Base-by-base conservation (phyloP, 148 eudicot genomes). In the Cornus kousa region DNA sequence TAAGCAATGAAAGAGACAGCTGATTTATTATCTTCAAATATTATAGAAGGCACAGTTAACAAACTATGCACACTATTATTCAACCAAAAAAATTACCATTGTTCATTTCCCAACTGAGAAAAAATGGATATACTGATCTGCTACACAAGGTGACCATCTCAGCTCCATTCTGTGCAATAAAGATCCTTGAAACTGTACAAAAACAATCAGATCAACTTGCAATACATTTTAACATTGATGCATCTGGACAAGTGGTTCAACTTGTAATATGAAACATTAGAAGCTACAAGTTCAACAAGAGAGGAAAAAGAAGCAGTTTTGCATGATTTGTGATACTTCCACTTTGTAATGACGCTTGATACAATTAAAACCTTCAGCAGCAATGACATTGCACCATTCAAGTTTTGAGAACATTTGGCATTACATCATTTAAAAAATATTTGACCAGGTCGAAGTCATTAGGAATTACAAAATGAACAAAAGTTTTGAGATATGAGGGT, bases 101-200 rank as follows among this genome's bases (percentile, higher is more conserved):
- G 59, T 74, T 43, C 46, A 74, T 20, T 32, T 33, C 24, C 76
- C 19, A 74, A 31, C 39, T 53, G 7, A 55, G 2, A 16, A 53
- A 28, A 28, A n/a, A 53, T 16, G 17, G 31, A 31, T 16, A 5
- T 67, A 17, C 16, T 17, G 48, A 33, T 73, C 64, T 32, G 76
- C 67, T 28, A 23, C 67, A 32, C 43, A 19, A 59, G 67, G 67
- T 50, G 23, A 55, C 16, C 62, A 73, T 32, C 37, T 24, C 17
- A 40, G 35, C 66, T 46, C 65, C 65, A 73, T 55, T 53, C 5
- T 66, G 55, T 73, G 24, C 17, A 71, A 59, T 22, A 74, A 73
- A 3, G 46, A 73, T 22, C 33, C 8, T 53, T 53, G 28, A 2
- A 72, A 16, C 75, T 53, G n/a, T 28, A 23, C 3, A 72, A 46